Evolutionary conservation across 306 rosid genomes (phyloP).

Genomic region (Malus domestica): DNA sequence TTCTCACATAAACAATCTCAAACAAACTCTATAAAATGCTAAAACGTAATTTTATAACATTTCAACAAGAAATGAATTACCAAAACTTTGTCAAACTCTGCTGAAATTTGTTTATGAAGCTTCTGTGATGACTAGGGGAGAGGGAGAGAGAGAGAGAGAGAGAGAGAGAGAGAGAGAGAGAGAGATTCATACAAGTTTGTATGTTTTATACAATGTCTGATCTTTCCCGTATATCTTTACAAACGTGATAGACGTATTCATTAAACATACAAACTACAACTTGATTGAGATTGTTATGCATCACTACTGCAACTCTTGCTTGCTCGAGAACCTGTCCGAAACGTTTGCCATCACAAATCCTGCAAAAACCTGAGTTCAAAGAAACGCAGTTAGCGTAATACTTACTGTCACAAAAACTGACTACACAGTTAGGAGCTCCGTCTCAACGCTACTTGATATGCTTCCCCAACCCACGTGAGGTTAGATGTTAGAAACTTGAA

Average conservation of each 20-base stretch:
- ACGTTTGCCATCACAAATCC: constrained; percentile 66
- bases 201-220: neutral
- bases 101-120: neutral
- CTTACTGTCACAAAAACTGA: neutral
- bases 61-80: neutral
- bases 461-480: neutral
- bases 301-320: constrained; percentile 14
- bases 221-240: neutral
- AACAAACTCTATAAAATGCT: too few relatives aligned
- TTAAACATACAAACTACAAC: neutral
- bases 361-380: constrained; percentile 51
- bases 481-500: neutral
- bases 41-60: too few relatives aligned
- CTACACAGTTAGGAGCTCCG: neutral
- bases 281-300: neutral
- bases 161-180: too few relatives aligned
- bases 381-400: neutral
- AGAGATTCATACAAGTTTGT: neutral
- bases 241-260: neutral
- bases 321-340: constrained; percentile 37
- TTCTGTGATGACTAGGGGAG: too few relatives aligned
- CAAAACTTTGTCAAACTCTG: neutral
- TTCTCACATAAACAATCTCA: too few relatives aligned
- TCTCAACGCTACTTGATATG: neutral
- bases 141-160: too few relatives aligned